A percentile compares a stretch with the other conserved stretches of the same genome.
Evolutionary conservation across 768 basidiomycete species (phyloP).

Genomic region (Albatrellus ellisii): DNA sequence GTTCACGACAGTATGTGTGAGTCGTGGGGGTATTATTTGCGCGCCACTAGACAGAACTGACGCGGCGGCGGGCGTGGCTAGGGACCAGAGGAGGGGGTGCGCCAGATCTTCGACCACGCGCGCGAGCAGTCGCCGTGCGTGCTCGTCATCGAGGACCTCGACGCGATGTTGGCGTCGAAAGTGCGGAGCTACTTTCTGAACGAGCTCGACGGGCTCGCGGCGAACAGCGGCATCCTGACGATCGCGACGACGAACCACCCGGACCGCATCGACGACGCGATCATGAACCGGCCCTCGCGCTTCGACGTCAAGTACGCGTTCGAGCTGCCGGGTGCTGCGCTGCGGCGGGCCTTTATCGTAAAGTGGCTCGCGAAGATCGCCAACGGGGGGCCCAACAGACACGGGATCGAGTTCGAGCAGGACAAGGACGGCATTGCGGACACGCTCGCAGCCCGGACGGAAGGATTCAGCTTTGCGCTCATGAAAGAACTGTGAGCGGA

Average conservation of each 20-base stretch:
- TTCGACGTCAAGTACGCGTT: conserved; percentile 34
- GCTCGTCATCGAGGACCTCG: conserved; percentile 30
- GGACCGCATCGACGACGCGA: conserved; percentile 28
- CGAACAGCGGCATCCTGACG: conserved; percentile 27
- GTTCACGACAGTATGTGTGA: conserved; percentile 20
- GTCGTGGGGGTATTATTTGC: conserved; percentile 3
- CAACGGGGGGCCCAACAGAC: neutral
- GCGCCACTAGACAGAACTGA: neutral
- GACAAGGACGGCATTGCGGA: conserved; percentile 18
- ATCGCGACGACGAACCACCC: conserved; percentile 20
- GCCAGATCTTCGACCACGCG: conserved; percentile 24
- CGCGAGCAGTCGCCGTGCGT: conserved; percentile 19
- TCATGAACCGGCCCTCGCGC: conserved; percentile 28
- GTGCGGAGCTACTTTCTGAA: conserved; percentile 31
- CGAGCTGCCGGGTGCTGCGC: conserved; percentile 19
- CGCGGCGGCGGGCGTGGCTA: too few species aligned
- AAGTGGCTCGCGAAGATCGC: neutral
- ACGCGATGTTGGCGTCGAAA: conserved; percentile 25
- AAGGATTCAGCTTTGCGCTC: conserved; percentile 30
- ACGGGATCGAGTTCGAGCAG: conserved; percentile 20
- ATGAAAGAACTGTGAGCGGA: conserved; percentile 25
- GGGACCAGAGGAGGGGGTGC: conserved; percentile 19
- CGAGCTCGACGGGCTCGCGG: conserved; percentile 20
- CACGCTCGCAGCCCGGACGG: conserved; percentile 24
- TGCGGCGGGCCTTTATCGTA: conserved; percentile 21